Evolutionary conservation across 371 early-diverging fungal genomes (phyloP), one percentile per base, ranked within the genome.

Genomic region (Rhizopus delemar): DNA sequence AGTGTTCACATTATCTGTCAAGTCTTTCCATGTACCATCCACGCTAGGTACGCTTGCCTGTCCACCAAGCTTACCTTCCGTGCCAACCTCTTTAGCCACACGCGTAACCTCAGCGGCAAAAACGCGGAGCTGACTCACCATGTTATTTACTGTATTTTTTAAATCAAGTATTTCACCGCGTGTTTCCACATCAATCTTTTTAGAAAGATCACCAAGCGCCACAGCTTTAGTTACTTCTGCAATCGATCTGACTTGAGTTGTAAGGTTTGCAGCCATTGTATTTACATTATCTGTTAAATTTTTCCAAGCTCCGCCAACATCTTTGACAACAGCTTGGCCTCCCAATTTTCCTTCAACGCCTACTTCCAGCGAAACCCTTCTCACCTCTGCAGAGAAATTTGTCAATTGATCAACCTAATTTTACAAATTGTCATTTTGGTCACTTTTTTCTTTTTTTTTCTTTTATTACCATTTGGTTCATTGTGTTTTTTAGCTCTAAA

Each of bases 241-340:
- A 45, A 85, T 80, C 39, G 72, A 78, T 0, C 82, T 69, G 2
- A 75, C 80, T 56, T 86, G 86, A 8, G 68, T 70, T 0, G 86
- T 86, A n/a, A 83, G 51, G 55, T 86, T 86, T 12, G 65, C 50
- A 0, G 82, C 86, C 86, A 86, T 86, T 13, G 70, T 71, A 62
- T 86, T 86, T n/a, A 86, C 86, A 41, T 80, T 86, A 46, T 81
- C 77, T 0, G 84, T 83, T 15, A 85, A 58, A 15, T 70, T 70
- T 50, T 77, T 80, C 86, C 86, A 86, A 0, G 78, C 75, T 4
- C 86, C 84, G n/a, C 70, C 83, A 0, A 85, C 81, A 39, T 66
- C 22, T 22, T 22, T 22, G 22, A 22, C 22, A 22, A 22, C 22
- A 22, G 22, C 22, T 22, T 22, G 22, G 22, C 22, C 22, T 22